These are phyloP conservation scores for Bruguiera hainesii DNA, from an alignment of 441 rosid species.

Conservation along the genomic window DNA sequence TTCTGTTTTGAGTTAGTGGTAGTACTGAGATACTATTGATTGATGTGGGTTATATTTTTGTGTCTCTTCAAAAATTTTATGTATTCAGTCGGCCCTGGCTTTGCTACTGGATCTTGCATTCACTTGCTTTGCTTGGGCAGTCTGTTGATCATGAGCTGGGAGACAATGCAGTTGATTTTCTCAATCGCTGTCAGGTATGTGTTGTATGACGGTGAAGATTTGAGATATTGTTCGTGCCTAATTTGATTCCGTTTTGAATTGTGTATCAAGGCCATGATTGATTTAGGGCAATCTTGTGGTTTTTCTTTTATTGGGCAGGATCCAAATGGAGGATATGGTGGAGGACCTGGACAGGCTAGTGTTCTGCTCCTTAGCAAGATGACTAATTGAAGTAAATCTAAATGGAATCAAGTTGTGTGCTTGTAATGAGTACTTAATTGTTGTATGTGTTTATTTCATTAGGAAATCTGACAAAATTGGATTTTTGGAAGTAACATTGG, in stretches of 20 bases:
- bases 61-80: not conserved
- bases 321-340: slow-evolving; percentile 84
- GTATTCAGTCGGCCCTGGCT: slow-evolving; percentile 83
- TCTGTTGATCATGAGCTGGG: slow-evolving; percentile 54
- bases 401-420: too few species aligned
- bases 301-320: slow-evolving; percentile 38
- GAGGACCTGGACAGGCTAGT: slow-evolving; percentile 98
- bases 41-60: too few species aligned
- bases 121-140: slow-evolving; percentile 77
- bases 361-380: slow-evolving; percentile 12
- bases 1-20: not conserved
- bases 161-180: slow-evolving; percentile 54
- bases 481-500: too few species aligned
- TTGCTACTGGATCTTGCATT: slow-evolving; percentile 93
- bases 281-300: slow-evolving; percentile 16
- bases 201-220: not conserved
- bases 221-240: not conserved
- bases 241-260: not conserved
- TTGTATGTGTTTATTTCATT: too few species aligned
- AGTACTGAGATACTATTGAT: too few species aligned
- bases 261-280: not conserved
- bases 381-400: not conserved
- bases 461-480: too few species aligned
- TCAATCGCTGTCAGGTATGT: slow-evolving; percentile 74
- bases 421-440: too few species aligned